phyloP scores from a whole-genome alignment of 2,329 filamentous ascomycete genomes.

The Epichloe aotearoae region DNA sequence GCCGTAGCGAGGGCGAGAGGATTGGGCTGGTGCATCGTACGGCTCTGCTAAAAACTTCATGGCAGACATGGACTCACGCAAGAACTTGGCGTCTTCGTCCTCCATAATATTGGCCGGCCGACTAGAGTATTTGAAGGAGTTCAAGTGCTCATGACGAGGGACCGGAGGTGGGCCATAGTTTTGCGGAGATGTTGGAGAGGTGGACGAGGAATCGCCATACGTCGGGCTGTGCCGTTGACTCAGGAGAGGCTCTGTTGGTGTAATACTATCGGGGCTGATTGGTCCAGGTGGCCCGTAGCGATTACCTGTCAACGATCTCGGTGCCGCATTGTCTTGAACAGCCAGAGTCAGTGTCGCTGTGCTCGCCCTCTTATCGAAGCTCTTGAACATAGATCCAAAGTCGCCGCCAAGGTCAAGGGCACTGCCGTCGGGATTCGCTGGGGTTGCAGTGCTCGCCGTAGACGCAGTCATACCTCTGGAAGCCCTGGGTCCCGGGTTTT shows the following conservation, averaged over 20 bases:
- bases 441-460: constrained; percentile 39
- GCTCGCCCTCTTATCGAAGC: constrained; percentile 42
- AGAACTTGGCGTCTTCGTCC: constrained; percentile 39
- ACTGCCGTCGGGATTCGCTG: constrained; percentile 30
- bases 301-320: constrained; percentile 33
- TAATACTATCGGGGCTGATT: constrained; percentile 31
- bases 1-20: constrained; percentile 26
- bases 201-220: constrained; percentile 21
- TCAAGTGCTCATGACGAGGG: constrained; percentile 20
- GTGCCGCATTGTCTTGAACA: constrained; percentile 24
- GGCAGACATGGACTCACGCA: constrained; percentile 39
- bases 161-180: constrained; percentile 15
- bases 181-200: background rate
- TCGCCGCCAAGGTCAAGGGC: constrained; percentile 43
- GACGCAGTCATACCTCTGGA: constrained; percentile 40
- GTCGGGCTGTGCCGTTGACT: constrained; percentile 39
- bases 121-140: constrained; percentile 18
- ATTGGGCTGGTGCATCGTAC: constrained; percentile 10
- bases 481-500: constrained; percentile 19
- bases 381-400: constrained; percentile 41
- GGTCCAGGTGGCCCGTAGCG: constrained; percentile 31
- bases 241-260: constrained; percentile 31
- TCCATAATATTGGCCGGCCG: constrained; percentile 27
- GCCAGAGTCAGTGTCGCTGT: constrained; percentile 33
- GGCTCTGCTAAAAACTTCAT: constrained; percentile 29